Evolutionary conservation across 106 monocot genomes (phyloP), one percentile per base, ranked within the genome.

Genomic region (Dioscorea dumetorum): DNA sequence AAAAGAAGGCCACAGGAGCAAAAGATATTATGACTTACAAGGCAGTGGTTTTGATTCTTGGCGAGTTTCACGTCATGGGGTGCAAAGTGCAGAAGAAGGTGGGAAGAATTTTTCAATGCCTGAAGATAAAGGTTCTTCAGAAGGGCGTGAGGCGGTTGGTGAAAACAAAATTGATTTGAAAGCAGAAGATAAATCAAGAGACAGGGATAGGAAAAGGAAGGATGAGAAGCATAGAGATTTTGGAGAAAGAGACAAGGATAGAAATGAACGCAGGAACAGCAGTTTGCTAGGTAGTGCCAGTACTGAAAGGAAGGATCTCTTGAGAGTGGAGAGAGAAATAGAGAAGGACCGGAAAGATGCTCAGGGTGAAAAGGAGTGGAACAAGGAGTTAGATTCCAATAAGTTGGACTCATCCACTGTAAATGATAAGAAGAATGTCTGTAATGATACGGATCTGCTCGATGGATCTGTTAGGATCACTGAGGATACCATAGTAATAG

Each of bases 141-240:
- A 86, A 74, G 66, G 70, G 48, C 71, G 67, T 72, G 93, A 88
- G 50, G 79, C 81, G 71, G 88, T 83, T 74, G 84, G 79, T 19
- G 93, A 84, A 64, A 86, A 86, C 72, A 83, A 75, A 50, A 28
- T 84, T 60, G 87, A 88, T 33, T n/a, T 85, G 61, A 87, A 88
- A 82, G 73, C 60, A 50, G 82, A 89, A 69, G 93, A 93, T 2
- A 93, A 86, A 60, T 65, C 57, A 18, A 79, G 74, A 67, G 93
- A 93, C 31, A 91, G 83, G 66, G 93, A 93, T 13, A 83, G 79
- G 70, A 81, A 82, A 80, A 81, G 68, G 74, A 86, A 86, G 68
- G 93, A 88, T 20, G 87, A 84, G 24, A 91, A 73, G 24, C 54
- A 82, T 31, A 79, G 76, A 73, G 92, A 93, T 76, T 74, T 80